Percentiles rank a stretch among this genome's conserved stretches.
These are phyloP conservation scores for Triticum urartu DNA, from an alignment of 176 grass and related monocot species.

Conservation along the genomic window DNA sequence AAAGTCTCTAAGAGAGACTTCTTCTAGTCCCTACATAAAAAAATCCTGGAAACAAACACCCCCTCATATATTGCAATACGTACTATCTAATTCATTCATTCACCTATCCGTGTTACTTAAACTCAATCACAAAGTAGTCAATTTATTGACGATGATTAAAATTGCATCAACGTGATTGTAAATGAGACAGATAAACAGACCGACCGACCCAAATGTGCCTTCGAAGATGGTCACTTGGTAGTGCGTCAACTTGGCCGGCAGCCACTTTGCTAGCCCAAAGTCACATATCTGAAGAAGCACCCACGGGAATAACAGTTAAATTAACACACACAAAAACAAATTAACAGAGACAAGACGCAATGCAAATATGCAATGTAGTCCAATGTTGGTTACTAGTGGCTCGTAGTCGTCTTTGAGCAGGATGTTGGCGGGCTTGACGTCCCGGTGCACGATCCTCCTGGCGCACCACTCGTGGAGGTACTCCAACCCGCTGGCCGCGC, in stretches of 20 bases:
- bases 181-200: not conserved
- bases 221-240: constrained; percentile 64
- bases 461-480: constrained; percentile 81
- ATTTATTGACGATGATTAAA: not conserved
- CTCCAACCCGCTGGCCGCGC: constrained; percentile 59
- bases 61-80: no score
- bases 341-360: no score
- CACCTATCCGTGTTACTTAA: no score
- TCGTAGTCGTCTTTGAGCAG: constrained; percentile 70
- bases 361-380: no score
- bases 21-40: no score
- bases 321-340: no score
- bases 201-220: constrained; percentile 71
- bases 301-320: not conserved
- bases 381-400: constrained; percentile 37
- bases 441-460: constrained; percentile 72
- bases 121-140: not conserved
- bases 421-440: constrained; percentile 77
- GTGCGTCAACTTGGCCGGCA: constrained; percentile 66
- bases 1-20: no score
- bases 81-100: not conserved
- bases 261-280: constrained; percentile 81
- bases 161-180: not conserved
- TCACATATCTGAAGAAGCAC: constrained; percentile 68
- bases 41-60: no score